Evolutionary conservation across 371 early-diverging fungal genomes (phyloP).

Genomic region (Basidiobolus meristosporus): DNA sequence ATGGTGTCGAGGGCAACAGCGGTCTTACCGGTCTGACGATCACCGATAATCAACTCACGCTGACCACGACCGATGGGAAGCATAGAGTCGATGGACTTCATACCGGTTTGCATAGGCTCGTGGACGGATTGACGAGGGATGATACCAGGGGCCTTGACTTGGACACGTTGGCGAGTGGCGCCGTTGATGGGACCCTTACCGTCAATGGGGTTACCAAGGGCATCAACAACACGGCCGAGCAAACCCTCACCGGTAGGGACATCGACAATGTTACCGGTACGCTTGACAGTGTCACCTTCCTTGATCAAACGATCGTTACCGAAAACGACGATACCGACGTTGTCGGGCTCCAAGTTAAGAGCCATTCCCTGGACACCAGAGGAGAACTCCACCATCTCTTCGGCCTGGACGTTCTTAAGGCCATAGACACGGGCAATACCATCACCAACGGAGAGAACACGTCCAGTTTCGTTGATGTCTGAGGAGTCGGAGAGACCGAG

Average conservation of each 20-base stretch:
- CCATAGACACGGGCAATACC: slow-evolving; percentile 98
- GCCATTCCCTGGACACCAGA: slow-evolving; percentile 93
- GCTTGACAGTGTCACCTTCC: slow-evolving; percentile 93
- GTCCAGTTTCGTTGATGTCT: slow-evolving; percentile 89
- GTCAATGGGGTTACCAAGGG: slow-evolving; percentile 93
- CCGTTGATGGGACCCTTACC: slow-evolving; percentile 84
- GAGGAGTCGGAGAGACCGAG: slow-evolving; percentile 51
- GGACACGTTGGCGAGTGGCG: slow-evolving; percentile 67
- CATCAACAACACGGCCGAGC: slow-evolving; percentile 91
- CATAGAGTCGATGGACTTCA: slow-evolving; percentile 97
- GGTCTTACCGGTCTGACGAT: slow-evolving; percentile 95
- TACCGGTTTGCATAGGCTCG: slow-evolving; percentile 95
- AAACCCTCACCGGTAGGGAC: slow-evolving; percentile 82
- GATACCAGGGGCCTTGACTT: slow-evolving; percentile 95
- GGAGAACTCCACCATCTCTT: slow-evolving; percentile 98
- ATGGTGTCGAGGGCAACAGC: slow-evolving; percentile 91
- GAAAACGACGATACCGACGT: slow-evolving; percentile 96
- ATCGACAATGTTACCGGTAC: slow-evolving; percentile 92
- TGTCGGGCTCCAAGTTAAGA: slow-evolving; percentile 92
- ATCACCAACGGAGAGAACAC: slow-evolving; percentile 94
- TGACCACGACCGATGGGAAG: slow-evolving; percentile 96
- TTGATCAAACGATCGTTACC: slow-evolving; percentile 95
- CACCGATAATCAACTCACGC: slow-evolving; percentile 96
- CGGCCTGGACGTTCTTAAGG: slow-evolving; percentile 92
- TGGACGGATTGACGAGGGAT: slow-evolving; percentile 91